Percentiles rank a stretch among this genome's conserved stretches.
Evolutionary conservation across 495 filamentous ascomycete species (phyloP).

Genomic region (Sporormia fimetaria): DNA sequence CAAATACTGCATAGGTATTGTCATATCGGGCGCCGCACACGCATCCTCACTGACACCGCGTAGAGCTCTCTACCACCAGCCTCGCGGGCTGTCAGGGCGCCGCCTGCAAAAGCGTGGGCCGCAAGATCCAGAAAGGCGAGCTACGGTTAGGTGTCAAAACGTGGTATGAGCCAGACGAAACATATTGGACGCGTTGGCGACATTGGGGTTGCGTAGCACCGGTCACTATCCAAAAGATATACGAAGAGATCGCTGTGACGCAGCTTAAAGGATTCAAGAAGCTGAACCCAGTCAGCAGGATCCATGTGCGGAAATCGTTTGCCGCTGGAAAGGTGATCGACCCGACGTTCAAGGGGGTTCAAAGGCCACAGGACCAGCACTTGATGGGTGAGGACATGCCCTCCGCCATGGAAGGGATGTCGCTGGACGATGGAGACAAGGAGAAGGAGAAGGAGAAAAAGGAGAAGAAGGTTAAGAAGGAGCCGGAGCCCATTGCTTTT

Average conservation of each 20-base stretch:
- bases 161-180: background rate
- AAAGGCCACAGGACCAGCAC: too few relatives aligned
- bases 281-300: constrained; percentile 3
- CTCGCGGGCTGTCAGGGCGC: constrained; percentile 10
- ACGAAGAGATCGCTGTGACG: background rate
- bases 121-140: constrained; percentile 14
- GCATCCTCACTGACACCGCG: too few relatives aligned
- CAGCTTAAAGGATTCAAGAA: constrained; percentile 4
- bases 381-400: too few relatives aligned
- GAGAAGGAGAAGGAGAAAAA: too few relatives aligned
- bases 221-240: background rate
- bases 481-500: constrained; percentile 3
- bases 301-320: background rate
- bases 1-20: too few relatives aligned
- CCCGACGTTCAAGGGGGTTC: constrained; percentile 7
- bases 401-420: too few relatives aligned
- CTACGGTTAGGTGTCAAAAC: constrained; percentile 3
- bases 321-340: constrained; percentile 8
- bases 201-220: too few relatives aligned
- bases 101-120: constrained; percentile 2
- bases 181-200: constrained; percentile 2
- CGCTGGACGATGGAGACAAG: background rate
- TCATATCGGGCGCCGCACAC: too few relatives aligned
- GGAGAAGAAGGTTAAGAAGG: too few relatives aligned
- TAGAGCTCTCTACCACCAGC: too few relatives aligned